These are phyloP conservation scores for Calonectria hawksworthii DNA, from an alignment of 2,329 filamentous ascomycete species.

Conservation along the genomic window DNA sequence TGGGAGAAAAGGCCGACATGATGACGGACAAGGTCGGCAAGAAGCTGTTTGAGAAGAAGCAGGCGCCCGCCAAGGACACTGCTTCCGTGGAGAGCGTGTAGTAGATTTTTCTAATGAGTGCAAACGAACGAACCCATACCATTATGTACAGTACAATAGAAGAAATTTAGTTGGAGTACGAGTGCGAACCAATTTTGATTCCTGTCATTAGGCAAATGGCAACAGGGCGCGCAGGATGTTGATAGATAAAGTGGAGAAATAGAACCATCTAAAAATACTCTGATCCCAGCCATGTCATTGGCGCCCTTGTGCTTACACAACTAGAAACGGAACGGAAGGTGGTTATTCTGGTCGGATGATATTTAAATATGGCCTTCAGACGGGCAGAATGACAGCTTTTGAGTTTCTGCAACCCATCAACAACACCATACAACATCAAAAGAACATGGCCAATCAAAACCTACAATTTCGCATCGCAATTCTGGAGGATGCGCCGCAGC, in stretches of 20 bases:
- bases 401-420: neutral
- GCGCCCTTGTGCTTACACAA: conserved; percentile 29
- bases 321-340: neutral
- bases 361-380: conserved; percentile 23
- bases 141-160: conserved; percentile 4
- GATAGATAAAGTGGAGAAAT: neutral
- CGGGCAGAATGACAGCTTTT: neutral
- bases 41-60: conserved; percentile 55
- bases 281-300: neutral
- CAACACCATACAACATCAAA: too few species aligned
- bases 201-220: conserved; percentile 8
- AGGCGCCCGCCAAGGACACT: conserved; percentile 41
- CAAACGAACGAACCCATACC: neutral
- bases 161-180: neutral
- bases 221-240: neutral
- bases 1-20: conserved; percentile 57
- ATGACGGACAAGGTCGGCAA: conserved; percentile 54
- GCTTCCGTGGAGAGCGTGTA: conserved; percentile 50
- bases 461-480: conserved; percentile 56
- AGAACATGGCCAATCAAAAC: conserved; percentile 22
- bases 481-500: conserved; percentile 49
- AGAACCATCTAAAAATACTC: neutral
- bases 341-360: neutral
- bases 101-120: neutral
- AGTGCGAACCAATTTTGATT: conserved; percentile 4